A percentile compares a stretch with the other conserved stretches of the same genome.
phyloP scores from a whole-genome alignment of 257 asterid species.

The Ligustrum vulgare region DNA sequence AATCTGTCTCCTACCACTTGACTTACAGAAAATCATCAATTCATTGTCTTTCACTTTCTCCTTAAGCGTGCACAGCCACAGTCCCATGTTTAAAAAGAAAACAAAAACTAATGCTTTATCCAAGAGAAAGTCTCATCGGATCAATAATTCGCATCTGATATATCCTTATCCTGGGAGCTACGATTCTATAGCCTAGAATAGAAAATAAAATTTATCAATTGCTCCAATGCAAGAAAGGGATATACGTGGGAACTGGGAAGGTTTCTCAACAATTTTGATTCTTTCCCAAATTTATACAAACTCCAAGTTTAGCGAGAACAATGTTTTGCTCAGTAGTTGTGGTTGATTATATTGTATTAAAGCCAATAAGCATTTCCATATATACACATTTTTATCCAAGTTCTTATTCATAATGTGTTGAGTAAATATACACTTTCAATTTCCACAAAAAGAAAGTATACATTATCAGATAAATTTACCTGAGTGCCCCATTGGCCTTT shows the following conservation, averaged over 20 bases:
- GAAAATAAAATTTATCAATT: neutral
- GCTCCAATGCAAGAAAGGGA: neutral
- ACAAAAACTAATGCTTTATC: neutral
- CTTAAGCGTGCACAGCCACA: neutral
- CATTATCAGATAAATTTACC: constrained; percentile 35
- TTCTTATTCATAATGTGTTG: no score
- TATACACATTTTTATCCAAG: no score
- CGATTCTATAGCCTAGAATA: neutral
- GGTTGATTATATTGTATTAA: neutral
- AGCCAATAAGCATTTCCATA: neutral
- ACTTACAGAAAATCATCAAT: neutral
- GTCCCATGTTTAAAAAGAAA: neutral
- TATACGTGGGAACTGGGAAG: neutral
- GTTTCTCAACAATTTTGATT: neutral
- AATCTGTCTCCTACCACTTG: neutral
- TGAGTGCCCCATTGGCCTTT: constrained; percentile 99
- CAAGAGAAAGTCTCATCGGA: neutral
- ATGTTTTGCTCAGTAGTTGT: neutral
- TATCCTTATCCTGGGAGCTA: neutral
- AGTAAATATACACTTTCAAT: neutral
- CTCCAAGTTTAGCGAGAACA: neutral
- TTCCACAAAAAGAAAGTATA: neutral
- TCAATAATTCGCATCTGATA: neutral
- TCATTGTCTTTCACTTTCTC: neutral
- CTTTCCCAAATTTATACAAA: neutral